These are phyloP conservation scores for Ceratocystis ficicola DNA, from an alignment of 2,329 filamentous ascomycete species.

Conservation along the genomic window DNA sequence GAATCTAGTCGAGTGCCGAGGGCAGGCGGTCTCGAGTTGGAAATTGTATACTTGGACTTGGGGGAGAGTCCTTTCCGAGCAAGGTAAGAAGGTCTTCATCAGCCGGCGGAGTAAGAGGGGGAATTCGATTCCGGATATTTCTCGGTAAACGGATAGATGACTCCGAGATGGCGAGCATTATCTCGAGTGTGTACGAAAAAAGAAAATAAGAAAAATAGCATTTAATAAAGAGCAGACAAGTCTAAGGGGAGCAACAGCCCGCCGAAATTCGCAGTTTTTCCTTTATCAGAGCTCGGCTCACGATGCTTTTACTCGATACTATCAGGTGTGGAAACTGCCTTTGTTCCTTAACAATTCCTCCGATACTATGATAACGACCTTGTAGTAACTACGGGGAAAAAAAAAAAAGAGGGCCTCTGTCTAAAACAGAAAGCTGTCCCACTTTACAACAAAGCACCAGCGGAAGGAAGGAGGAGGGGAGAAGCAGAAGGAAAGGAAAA, in stretches of 20 bases:
- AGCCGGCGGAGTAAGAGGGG: neutral
- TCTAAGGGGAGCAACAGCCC: neutral
- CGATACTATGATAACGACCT: slow-evolving; percentile 1
- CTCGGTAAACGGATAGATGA: slow-evolving; percentile 7
- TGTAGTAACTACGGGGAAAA: neutral
- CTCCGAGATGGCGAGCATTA: neutral
- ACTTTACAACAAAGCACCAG: slow-evolving; percentile 10
- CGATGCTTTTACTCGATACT: slow-evolving; percentile 14
- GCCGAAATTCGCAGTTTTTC: neutral
- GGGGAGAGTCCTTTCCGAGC: neutral
- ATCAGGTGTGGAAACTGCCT: slow-evolving; percentile 15
- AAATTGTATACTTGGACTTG: neutral
- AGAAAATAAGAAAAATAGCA: neutral
- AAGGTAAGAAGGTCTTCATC: neutral
- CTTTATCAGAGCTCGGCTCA: neutral
- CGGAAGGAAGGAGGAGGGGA: neutral
- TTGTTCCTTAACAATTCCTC: neutral
- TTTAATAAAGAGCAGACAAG: neutral
- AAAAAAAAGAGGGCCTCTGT: slow-evolving; percentile 2
- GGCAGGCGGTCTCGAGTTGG: neutral
- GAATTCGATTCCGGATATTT: neutral
- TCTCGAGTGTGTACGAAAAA: neutral
- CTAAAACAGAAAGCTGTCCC: neutral
- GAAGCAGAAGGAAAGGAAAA: neutral
- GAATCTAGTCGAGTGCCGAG: slow-evolving; percentile 1